Evolutionary conservation across 306 rosid genomes (phyloP).

Genomic region (Trifolium repens): DNA sequence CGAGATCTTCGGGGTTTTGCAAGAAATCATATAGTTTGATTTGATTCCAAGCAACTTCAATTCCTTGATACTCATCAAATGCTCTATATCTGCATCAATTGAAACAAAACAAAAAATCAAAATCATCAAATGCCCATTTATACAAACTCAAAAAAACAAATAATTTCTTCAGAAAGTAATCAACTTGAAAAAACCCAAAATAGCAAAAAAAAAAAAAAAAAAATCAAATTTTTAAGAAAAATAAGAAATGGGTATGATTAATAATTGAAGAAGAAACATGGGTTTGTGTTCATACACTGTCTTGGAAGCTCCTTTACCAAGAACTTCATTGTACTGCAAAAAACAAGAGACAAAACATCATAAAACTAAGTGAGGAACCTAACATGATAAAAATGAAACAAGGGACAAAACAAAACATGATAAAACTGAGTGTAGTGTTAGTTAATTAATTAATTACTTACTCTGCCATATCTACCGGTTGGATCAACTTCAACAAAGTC

Average conservation of each 20-base stretch:
- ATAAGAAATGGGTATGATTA: slow-evolving; percentile 18
- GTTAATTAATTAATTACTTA: slow-evolving; percentile 13
- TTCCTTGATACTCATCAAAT: slow-evolving; percentile 96
- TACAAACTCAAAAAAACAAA: slow-evolving; percentile 22
- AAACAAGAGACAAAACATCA: slow-evolving; percentile 33
- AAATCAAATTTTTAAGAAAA: slow-evolving; percentile 7
- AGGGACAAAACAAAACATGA: background rate
- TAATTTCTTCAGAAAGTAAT: background rate
- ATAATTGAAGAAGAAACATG: slow-evolving; percentile 12
- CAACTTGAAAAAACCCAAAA: background rate
- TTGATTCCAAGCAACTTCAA: slow-evolving; percentile 99
- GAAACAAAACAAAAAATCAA: background rate
- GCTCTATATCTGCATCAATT: slow-evolving; percentile 74
- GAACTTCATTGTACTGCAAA: slow-evolving; percentile 86
- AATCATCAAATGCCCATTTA: slow-evolving; percentile 31
- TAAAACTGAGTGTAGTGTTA: background rate
- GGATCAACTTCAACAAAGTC: slow-evolving; percentile 96
- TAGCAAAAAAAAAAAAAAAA: background rate
- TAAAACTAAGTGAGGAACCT: slow-evolving; percentile 1
- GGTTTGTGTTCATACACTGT: slow-evolving; percentile 67
- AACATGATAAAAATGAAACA: slow-evolving; percentile 19
- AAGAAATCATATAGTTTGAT: slow-evolving; percentile 86
- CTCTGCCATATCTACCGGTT: slow-evolving; percentile 99
- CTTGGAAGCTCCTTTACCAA: slow-evolving; percentile 98
- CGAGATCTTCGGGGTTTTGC: slow-evolving; percentile 93